Evolutionary conservation across 1,139 yeast species (phyloP), one percentile per base, ranked within the genome.

Genomic region (Kurtzmaniella quercitrusa): DNA sequence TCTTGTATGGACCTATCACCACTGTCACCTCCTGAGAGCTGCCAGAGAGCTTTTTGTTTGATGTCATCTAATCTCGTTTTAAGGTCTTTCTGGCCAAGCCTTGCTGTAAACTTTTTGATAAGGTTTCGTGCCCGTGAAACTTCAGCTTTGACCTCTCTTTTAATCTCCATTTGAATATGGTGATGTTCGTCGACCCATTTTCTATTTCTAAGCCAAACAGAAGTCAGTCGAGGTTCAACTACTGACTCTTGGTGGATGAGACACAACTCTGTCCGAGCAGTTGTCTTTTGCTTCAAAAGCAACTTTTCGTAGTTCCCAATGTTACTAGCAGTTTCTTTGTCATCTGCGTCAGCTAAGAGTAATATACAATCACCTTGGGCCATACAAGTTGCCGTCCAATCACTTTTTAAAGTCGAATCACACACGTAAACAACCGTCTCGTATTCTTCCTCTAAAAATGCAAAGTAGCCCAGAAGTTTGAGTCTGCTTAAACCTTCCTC

Each of bases 171-270:
- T 52, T 83, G 95, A 22, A 93, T 78, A 60, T 93, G 98, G 58
- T 93, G 97, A 56, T 93, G 97, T 0, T 91, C 82, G 51, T 88
- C 88, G 3, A 93, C 89, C 98, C 98, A 93, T 2, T 82, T 74
- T 49, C 98, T 69, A 48, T 79, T 80, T 51, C 85, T 85, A 41
- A 93, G 70, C 98, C 98, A 93, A 40, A 74, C 71, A 36, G 82
- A 80, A 0, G 98, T 91, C 9, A 88, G 74, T 0, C 98, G 98
- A 0, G 96, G 89, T 15, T 76, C 76, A 2, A 93, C 97, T 50
- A 70, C 80, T 52, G 86, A 78, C 23, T 88, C 96, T 2, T 88
- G 85, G 55, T 93, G 98, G 12, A 93, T 65, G 42, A 93, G 66
- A 39, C 95, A 84, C 45, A 93, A 71, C 50, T 93, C 98, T 0